A percentile compares a stretch with the other conserved stretches of the same genome.
These are phyloP conservation scores for Chaetomium sp. DNA, from an alignment of 2,329 filamentous ascomycete genomes.

Conservation along the genomic window DNA sequence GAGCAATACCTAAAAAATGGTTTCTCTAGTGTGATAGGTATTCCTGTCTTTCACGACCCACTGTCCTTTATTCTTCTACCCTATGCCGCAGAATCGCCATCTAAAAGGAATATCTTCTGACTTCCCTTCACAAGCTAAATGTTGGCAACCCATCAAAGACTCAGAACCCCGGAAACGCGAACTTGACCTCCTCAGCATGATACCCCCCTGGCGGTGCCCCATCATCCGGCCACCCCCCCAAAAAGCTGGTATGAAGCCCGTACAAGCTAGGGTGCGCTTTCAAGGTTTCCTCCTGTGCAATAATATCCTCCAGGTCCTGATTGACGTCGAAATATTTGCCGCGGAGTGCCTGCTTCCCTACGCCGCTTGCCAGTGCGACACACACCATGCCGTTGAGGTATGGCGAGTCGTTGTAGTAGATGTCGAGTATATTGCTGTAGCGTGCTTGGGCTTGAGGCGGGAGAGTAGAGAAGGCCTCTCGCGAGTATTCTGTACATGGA, in stretches of 20 bases:
- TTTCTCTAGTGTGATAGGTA: too few species aligned
- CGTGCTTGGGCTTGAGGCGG: conserved; percentile 13
- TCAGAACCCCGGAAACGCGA: conserved; percentile 21
- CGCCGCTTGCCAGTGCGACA: conserved; percentile 27
- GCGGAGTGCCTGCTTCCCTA: conserved; percentile 24
- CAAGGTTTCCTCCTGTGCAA: conserved; percentile 22
- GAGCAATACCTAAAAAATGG: too few species aligned
- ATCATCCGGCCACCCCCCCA: conserved; percentile 21
- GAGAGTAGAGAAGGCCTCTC: conserved; percentile 18
- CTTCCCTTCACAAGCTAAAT: too few species aligned
- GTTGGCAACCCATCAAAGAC: background rate
- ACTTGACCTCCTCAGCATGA: conserved; percentile 11
- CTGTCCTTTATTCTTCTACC: too few species aligned
- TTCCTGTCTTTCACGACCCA: too few species aligned
- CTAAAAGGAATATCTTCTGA: too few species aligned
- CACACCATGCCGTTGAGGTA: conserved; percentile 30
- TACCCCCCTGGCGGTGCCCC: conserved; percentile 19
- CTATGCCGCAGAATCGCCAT: too few species aligned
- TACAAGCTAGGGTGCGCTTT: conserved; percentile 22
- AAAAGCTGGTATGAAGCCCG: conserved; percentile 24
- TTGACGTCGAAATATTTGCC: conserved; percentile 28
- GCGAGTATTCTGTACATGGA: conserved; percentile 14
- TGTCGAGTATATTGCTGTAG: conserved; percentile 22
- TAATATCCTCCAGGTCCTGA: conserved; percentile 28
- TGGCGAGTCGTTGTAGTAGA: conserved; percentile 27